These are phyloP conservation scores for Priceomyces melissophilus DNA, from an alignment of 805 yeast genomes.

Conservation along the genomic window DNA sequence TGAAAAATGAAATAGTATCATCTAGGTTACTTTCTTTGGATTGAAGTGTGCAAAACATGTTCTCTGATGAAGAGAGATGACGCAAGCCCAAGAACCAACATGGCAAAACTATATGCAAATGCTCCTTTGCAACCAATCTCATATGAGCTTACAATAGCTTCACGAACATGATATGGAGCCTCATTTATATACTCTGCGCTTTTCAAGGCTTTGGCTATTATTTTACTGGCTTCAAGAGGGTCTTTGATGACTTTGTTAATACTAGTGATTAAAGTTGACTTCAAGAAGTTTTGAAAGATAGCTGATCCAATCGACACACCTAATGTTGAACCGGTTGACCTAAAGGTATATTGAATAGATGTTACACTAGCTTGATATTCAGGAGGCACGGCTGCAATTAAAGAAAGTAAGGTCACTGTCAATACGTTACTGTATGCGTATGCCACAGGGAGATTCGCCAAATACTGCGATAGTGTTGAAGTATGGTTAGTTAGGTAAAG, in stretches of 20 bases:
- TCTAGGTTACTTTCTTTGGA: conserved; percentile 44
- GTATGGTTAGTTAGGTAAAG: conserved; percentile 20
- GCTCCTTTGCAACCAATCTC: conserved; percentile 51
- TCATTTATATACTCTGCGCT: conserved; percentile 50
- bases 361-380: conserved; percentile 81
- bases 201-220: conserved; percentile 52
- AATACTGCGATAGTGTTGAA: conserved; percentile 16
- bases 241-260: conserved; percentile 24
- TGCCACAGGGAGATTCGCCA: conserved; percentile 52
- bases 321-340: conserved; percentile 82
- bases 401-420: conserved; percentile 68
- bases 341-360: conserved; percentile 83
- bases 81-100: conserved; percentile 38
- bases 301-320: conserved; percentile 74
- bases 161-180: conserved; percentile 53
- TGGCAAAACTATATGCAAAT: conserved; percentile 45
- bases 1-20: no score
- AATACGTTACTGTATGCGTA: conserved; percentile 63
- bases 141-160: conserved; percentile 50
- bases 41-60: conserved; percentile 51
- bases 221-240: conserved; percentile 31
- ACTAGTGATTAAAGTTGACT: conserved; percentile 14
- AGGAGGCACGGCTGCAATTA: conserved; percentile 70
- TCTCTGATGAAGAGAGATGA: conserved; percentile 52
- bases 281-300: conserved; percentile 53